Conservation (phyloP, 176 grass and related monocot species). For the Hordeum vulgare region DNA sequence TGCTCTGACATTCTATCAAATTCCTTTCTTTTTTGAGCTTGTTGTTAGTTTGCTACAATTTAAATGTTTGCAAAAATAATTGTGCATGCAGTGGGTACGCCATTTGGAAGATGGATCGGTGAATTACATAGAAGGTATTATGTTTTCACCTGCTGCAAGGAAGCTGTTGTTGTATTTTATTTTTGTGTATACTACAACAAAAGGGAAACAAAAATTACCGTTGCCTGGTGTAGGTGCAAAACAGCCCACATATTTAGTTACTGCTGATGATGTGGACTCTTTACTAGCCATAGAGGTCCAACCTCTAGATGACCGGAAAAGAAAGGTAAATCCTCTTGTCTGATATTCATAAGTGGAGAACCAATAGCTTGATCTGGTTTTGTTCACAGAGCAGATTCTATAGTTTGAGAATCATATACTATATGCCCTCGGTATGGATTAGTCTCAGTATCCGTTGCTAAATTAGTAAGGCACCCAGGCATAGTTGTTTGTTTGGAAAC, state of each 20-base stretch:
- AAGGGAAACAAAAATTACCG: neutral
- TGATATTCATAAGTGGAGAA: neutral
- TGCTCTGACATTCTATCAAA: neutral
- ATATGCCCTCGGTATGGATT: neutral
- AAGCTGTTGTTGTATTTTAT: slow-evolving; percentile 11
- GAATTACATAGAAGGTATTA: slow-evolving; percentile 86
- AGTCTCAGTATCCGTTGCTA: neutral
- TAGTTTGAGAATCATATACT: neutral
- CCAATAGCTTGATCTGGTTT: slow-evolving; percentile 8
- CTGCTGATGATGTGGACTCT: slow-evolving; percentile 89
- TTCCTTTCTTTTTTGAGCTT: neutral
- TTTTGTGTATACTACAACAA: slow-evolving; percentile 17
- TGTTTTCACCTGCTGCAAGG: slow-evolving; percentile 10
- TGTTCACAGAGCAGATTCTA: neutral
- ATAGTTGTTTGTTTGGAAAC: slow-evolving; percentile 1
- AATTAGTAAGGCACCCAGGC: neutral
- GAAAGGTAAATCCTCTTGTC: slow-evolving; percentile 52
- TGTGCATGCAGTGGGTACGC: slow-evolving; percentile 75
- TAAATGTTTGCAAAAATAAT: slow-evolving; percentile 19
- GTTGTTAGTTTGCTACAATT: slow-evolving; percentile 22
- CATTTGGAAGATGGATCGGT: slow-evolving; percentile 87
- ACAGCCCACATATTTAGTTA: slow-evolving; percentile 88
- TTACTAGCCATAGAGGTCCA: slow-evolving; percentile 88
- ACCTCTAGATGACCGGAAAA: slow-evolving; percentile 84
- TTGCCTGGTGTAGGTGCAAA: slow-evolving; percentile 60